These are phyloP conservation scores for Daedaleopsis nitida DNA, from an alignment of 768 basidiomycete genomes.

Conservation along the genomic window DNA sequence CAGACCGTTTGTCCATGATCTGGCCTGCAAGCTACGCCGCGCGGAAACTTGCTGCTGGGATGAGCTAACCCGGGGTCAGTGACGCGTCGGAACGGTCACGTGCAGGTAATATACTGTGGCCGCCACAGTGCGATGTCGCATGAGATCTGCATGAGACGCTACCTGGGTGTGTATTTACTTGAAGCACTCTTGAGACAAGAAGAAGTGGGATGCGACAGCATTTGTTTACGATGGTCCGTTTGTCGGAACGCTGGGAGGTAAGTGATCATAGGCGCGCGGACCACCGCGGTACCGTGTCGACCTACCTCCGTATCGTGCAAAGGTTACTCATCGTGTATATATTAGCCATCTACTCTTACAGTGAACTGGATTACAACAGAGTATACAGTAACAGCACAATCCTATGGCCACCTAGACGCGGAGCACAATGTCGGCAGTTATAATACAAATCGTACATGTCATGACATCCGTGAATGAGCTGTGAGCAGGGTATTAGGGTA, in stretches of 20 bases:
- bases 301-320: neutral
- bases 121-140: too few species aligned
- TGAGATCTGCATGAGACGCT: too few species aligned
- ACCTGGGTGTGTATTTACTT: too few species aligned
- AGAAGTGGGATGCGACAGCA: too few species aligned
- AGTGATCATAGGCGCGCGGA: neutral
- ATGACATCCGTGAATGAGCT: neutral
- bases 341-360: neutral
- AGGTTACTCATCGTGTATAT: too few species aligned
- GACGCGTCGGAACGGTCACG: slow-evolving; percentile 24
- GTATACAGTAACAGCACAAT: slow-evolving; percentile 6
- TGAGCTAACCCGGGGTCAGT: neutral
- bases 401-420: neutral
- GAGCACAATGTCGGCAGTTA: neutral
- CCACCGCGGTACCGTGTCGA: neutral
- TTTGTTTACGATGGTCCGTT: too few species aligned
- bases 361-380: neutral
- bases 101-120: neutral
- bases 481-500: slow-evolving; percentile 4
- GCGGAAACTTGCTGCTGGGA: slow-evolving; percentile 3
- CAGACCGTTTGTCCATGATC: neutral
- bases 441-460: neutral
- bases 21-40: slow-evolving; percentile 4
- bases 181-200: neutral
- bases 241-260: too few species aligned